Evolutionary conservation across 2,329 filamentous ascomycete genomes (phyloP).

Genomic region (Cercospora zeae-maydis): DNA sequence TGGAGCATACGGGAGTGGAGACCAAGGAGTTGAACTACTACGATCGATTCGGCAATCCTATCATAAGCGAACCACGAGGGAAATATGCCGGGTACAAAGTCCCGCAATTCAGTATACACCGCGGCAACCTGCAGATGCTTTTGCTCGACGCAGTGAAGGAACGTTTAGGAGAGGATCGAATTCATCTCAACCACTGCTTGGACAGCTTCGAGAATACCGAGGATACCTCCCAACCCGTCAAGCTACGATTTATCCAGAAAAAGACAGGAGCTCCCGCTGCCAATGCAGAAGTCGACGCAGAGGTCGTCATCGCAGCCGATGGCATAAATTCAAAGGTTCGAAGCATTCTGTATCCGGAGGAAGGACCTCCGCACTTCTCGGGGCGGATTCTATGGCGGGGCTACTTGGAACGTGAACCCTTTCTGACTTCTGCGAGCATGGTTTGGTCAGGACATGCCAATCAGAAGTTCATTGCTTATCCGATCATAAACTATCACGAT

Average conservation of each 20-base stretch:
- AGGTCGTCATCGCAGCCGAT: slow-evolving; percentile 43
- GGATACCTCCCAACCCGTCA: slow-evolving; percentile 20
- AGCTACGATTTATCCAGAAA: slow-evolving; percentile 14
- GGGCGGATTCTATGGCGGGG: slow-evolving; percentile 49
- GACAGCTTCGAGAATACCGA: slow-evolving; percentile 38
- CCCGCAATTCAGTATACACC: slow-evolving; percentile 47
- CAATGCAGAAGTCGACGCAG: slow-evolving; percentile 34
- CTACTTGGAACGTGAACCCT: slow-evolving; percentile 41
- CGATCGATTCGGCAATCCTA: slow-evolving; percentile 44
- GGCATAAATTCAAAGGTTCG: slow-evolving; percentile 47
- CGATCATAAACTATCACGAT: slow-evolving; percentile 38
- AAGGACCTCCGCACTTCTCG: slow-evolving; percentile 46
- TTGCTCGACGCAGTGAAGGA: slow-evolving; percentile 43
- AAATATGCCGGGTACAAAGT: slow-evolving; percentile 42
- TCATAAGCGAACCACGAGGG: slow-evolving; percentile 44
- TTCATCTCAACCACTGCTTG: slow-evolving; percentile 43
- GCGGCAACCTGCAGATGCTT: slow-evolving; percentile 47
- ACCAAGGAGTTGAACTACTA: slow-evolving; percentile 47
- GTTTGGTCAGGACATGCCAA: slow-evolving; percentile 48
- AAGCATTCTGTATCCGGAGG: slow-evolving; percentile 42
- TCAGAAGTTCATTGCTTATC: slow-evolving; percentile 50
- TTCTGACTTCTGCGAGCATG: slow-evolving; percentile 45
- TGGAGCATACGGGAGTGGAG: slow-evolving; percentile 42
- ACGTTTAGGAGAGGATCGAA: slow-evolving; percentile 38
- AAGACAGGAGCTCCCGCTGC: slow-evolving; percentile 27